phyloP scores from a whole-genome alignment of 2,329 filamentous ascomycete genomes.

The Fusarium tuaranense region DNA sequence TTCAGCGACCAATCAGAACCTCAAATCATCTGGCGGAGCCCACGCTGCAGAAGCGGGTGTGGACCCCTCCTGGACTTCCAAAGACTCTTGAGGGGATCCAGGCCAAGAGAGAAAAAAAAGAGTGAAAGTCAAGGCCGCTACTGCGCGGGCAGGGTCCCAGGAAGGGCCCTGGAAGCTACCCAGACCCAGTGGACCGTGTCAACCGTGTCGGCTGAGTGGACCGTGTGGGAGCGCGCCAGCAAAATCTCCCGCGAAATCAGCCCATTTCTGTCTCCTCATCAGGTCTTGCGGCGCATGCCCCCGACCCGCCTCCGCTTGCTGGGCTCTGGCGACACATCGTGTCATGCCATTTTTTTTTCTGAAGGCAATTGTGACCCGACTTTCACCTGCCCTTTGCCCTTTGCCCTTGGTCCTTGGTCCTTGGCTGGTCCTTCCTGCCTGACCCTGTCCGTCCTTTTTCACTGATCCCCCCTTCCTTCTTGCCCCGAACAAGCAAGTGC shows the following conservation, averaged over 20 bases:
- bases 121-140: background rate
- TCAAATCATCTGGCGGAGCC: slow-evolving; percentile 10
- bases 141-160: slow-evolving; percentile 2
- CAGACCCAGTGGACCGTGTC: slow-evolving; percentile 38
- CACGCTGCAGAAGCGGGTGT: slow-evolving; percentile 22
- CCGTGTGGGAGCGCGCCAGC: slow-evolving; percentile 40
- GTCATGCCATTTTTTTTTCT: slow-evolving; percentile 52
- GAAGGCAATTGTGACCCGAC: slow-evolving; percentile 40
- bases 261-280: slow-evolving; percentile 52
- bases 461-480: slow-evolving; percentile 17
- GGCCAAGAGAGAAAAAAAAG: background rate
- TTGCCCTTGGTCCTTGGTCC: slow-evolving; percentile 20
- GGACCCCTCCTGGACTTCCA: slow-evolving; percentile 18
- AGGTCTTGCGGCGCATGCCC: slow-evolving; percentile 43
- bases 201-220: slow-evolving; percentile 36
- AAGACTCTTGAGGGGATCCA: slow-evolving; percentile 6
- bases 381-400: slow-evolving; percentile 30
- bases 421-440: slow-evolving; percentile 19
- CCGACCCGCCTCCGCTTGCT: slow-evolving; percentile 46
- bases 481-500: slow-evolving; percentile 17
- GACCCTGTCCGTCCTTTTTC: slow-evolving; percentile 25
- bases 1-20: slow-evolving; percentile 29
- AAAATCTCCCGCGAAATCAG: slow-evolving; percentile 51
- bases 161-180: slow-evolving; percentile 31
- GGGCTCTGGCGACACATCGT: slow-evolving; percentile 42